Conservation (phyloP, 768 basidiomycete species). For the Kwoniella sp. region DNA sequence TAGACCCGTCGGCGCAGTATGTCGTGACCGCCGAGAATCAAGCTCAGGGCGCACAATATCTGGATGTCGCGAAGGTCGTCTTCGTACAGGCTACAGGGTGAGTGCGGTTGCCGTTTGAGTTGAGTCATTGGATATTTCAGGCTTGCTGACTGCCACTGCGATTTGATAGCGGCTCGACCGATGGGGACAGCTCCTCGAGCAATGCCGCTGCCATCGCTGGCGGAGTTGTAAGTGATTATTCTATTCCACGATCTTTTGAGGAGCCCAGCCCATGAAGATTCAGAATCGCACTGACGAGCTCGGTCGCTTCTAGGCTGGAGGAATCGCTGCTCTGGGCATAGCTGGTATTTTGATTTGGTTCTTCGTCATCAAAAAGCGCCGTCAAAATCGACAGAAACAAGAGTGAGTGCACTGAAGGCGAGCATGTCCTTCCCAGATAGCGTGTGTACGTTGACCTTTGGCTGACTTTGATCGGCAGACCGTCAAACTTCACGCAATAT, state of each 20-base stretch:
- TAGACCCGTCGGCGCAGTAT: constrained; percentile 14
- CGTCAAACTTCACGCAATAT: neutral
- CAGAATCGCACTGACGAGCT: neutral
- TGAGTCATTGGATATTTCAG: neutral
- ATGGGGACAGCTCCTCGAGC: neutral
- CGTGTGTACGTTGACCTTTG: neutral
- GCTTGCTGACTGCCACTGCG: neutral
- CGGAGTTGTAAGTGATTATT: constrained; percentile 9
- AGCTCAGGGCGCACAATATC: constrained; percentile 1
- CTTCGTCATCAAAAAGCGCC: constrained; percentile 7
- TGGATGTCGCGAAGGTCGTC: constrained; percentile 16
- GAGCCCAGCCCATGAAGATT: too few species aligned
- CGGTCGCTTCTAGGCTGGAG: constrained; percentile 7
- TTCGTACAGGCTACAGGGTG: constrained; percentile 19
- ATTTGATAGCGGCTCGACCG: neutral
- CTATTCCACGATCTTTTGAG: neutral
- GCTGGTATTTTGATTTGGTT: constrained; percentile 9
- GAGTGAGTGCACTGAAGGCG: neutral
- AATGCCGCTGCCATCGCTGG: constrained; percentile 17
- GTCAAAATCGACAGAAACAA: constrained; percentile 6
- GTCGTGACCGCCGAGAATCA: constrained; percentile 13
- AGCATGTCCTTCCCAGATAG: too few species aligned
- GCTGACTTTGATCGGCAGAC: neutral
- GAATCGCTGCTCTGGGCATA: constrained; percentile 2
- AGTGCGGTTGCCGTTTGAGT: neutral